Evolutionary conservation across 2,329 filamentous ascomycete species (phyloP).

Genomic region (Davidsoniella eucalypti): DNA sequence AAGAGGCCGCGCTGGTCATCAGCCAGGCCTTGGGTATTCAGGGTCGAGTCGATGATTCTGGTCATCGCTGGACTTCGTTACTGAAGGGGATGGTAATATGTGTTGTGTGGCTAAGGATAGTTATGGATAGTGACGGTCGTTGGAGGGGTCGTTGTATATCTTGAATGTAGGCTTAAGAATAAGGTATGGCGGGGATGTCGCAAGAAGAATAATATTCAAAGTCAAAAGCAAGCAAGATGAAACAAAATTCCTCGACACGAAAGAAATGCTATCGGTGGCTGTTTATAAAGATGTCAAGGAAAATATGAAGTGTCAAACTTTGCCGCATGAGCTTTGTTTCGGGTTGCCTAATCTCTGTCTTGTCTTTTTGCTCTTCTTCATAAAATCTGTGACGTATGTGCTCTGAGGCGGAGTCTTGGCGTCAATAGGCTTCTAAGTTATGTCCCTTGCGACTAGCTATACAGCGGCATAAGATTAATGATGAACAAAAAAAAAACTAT

Average conservation of each 20-base stretch:
- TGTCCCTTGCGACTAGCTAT: too few species aligned
- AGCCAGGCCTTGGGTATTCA: slow-evolving; percentile 33
- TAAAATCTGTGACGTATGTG: not conserved
- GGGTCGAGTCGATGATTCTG: slow-evolving; percentile 26
- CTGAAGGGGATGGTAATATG: not conserved
- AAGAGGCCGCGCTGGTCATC: slow-evolving; percentile 39
- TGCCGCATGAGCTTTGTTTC: too few species aligned
- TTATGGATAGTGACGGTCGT: not conserved
- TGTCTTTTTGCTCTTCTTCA: not conserved
- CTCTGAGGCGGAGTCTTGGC: not conserved
- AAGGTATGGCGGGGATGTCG: not conserved
- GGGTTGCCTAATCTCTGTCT: not conserved
- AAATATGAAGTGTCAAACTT: too few species aligned
- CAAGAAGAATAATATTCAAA: slow-evolving; percentile 1
- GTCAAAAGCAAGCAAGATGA: not conserved
- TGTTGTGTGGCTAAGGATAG: not conserved
- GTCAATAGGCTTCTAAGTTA: not conserved
- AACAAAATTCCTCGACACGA: not conserved
- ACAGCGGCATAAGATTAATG: too few species aligned
- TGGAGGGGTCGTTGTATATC: not conserved
- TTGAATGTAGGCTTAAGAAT: not conserved
- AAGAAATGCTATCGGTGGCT: not conserved
- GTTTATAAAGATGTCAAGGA: not conserved
- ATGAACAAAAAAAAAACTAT: too few species aligned
- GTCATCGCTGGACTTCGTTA: slow-evolving; percentile 4